These are phyloP conservation scores for Amylostereum chailletii DNA, from an alignment of 1,284 basidiomycete genomes.

Conservation along the genomic window DNA sequence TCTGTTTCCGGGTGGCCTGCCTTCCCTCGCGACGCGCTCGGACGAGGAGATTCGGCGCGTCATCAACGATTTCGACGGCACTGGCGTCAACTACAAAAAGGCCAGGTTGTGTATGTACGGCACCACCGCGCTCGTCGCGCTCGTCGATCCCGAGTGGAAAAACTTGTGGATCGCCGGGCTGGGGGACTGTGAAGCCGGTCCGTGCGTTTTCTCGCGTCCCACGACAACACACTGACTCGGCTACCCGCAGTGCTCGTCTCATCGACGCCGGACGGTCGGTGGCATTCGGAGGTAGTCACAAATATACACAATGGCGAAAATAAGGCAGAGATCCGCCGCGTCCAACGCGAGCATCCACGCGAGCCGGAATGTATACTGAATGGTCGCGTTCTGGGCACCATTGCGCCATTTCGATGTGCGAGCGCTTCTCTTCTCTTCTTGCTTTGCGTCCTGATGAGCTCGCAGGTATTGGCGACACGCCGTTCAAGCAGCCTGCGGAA, in stretches of 20 bases:
- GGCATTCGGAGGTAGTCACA: conserved; percentile 48
- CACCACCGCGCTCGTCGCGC: conserved; percentile 59
- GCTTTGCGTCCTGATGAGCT: neutral
- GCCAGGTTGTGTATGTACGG: conserved; percentile 64
- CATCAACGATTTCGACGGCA: conserved; percentile 52
- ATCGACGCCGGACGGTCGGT: conserved; percentile 32
- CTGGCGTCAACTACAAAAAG: conserved; percentile 53
- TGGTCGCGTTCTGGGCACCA: conserved; percentile 55
- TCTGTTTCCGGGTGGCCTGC: conserved; percentile 49
- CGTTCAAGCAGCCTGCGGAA: conserved; percentile 62
- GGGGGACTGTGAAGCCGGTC: conserved; percentile 65
- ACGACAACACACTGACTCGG: conserved; percentile 2
- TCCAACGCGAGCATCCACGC: conserved; percentile 51
- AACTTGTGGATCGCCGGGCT: conserved; percentile 68
- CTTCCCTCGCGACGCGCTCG: conserved; percentile 36
- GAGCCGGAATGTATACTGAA: conserved; percentile 56
- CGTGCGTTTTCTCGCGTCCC: neutral
- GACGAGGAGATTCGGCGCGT: conserved; percentile 45
- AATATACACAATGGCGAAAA: conserved; percentile 58
- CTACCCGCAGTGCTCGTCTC: conserved; percentile 39
- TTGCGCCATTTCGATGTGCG: conserved; percentile 64
- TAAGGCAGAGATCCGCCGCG: conserved; percentile 45
- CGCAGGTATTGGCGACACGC: conserved; percentile 58
- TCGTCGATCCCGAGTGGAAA: conserved; percentile 54
- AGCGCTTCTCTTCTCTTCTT: conserved; percentile 9